Base-by-base conservation (phyloP, 768 basidiomycete species). In the Rubroboletus satanas region DNA sequence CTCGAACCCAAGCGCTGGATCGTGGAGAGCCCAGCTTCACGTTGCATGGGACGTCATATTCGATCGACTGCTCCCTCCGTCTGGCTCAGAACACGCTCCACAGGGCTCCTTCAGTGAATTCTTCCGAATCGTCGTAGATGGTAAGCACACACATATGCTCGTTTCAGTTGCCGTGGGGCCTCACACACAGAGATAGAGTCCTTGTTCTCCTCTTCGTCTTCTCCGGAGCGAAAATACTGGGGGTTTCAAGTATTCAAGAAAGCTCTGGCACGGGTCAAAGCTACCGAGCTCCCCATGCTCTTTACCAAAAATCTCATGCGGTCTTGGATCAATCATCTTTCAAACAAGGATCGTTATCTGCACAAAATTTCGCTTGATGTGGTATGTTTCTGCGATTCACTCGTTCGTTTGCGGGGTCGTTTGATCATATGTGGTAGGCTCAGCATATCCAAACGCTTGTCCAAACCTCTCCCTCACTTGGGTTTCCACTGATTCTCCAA, bases 281-380 rank as follows among this genome's bases (percentile, higher is more conserved):
- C 82, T 17, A 72, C 80, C 43, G 86, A 83, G 50, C 77, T 96
- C 62, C 88, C 91, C 0, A 85, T 92, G 80, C 76, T 98, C 33
- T 94, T 99, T 69, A 95, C 91, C 18, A 88, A 87, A 63, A 94
- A 97, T 69, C 90, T 97, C 65, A 94, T 98, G 89, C 86, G 93
- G 36, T 87, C 88, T 36, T 96, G 95, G 92, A 95, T 96, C 56
- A 96, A 96, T 67, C 94, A 98, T 70, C 78, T 99, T 21, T 89
- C 92, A 0, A 86, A 90, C 51, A 79, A 79, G 43, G 95, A 98
- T 70, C 82, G 93, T 48, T 88, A 93, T 67, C 73, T 98, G 44
- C 90, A 96, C 75, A 94, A 92, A 71, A 86, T 88, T 17, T 92
- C 96, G 2, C 81, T 80, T 54, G 84, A 90, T 69, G 85, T 92